Evolutionary conservation across 768 basidiomycete genomes (phyloP), one percentile per base, ranked within the genome.

Genomic region (Suillus subluteus): DNA sequence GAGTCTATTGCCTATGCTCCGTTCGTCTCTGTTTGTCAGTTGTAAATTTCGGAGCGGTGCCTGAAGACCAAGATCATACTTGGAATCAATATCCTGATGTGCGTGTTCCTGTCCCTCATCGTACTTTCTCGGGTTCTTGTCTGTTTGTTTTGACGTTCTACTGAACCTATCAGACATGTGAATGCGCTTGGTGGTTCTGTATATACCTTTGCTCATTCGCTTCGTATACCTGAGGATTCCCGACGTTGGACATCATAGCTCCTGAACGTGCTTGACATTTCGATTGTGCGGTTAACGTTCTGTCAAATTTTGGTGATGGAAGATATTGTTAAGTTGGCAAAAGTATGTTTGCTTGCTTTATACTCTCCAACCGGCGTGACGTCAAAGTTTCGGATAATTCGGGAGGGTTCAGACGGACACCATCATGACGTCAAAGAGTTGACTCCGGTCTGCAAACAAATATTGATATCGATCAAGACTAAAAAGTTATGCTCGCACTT

Each of bases 171-270:
- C 15, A 55, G 32, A 59, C 41, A 32, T 70, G 35, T 38, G 26
- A 67, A 46, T 23, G 59, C 65, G 32, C 15, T 61, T 62, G 21
- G 12, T 4, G 23, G 21, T 26, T 48, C 62, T 64, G 43, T n/a
- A 69, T 78, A 12, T 71, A 82, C 84, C 81, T 81, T 69, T 86
- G 84, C 62, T 86, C 84, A 26, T 80, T 78, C 58, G 76, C 82
- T 54, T 83, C 77, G 73, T 86, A 83, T 50, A 82, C 75, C 38
- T 85, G 84, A 3, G 78, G 71, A 68, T 82, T 83, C n/a, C 83
- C 84, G 52, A 82, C 82, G 62, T 82, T 82, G 58, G 85, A 85
- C 72, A 81, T 81, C 84, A 86, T 86, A 67, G 83, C 75, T 16
- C 76, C 73, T 12, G 75, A 73, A 63, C 65, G 69, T 52, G 50